Evolutionary conservation across 345 rosid genomes (phyloP).

Genomic region (Hibiscus syriacus): DNA sequence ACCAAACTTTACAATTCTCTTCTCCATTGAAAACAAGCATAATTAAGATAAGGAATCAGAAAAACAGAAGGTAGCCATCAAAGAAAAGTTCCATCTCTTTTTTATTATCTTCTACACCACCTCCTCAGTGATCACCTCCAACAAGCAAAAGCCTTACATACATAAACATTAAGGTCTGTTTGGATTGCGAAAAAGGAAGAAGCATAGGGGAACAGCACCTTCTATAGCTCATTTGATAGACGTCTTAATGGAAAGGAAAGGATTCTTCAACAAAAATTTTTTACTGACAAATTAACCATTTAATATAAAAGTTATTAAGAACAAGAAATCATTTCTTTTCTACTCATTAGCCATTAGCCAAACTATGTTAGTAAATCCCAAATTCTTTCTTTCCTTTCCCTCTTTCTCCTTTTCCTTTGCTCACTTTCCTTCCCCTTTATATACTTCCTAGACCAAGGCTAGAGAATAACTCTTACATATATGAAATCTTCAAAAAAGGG

Average conservation of each 20-base stretch:
- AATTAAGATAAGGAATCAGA: not conserved
- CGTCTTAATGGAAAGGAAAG: not conserved
- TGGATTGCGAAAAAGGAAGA: not conserved
- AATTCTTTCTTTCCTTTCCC: slow-evolving; percentile 2
- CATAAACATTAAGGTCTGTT: too few species aligned
- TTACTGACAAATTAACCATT: not conserved
- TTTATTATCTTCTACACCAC: not conserved
- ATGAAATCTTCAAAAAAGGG: not conserved
- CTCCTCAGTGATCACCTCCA: not conserved
- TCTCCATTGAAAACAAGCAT: not conserved
- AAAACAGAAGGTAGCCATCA: not conserved
- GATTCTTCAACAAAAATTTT: not conserved
- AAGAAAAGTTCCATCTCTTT: not conserved
- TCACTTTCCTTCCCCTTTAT: not conserved
- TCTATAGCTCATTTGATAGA: not conserved
- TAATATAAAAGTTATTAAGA: not conserved
- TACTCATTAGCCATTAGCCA: not conserved
- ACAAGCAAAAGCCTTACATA: not conserved
- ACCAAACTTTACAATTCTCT: not conserved
- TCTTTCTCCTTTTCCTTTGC: not conserved
- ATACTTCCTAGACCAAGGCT: not conserved
- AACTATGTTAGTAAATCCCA: not conserved
- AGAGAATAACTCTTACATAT: not conserved
- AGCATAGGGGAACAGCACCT: not conserved
- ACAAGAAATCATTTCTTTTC: not conserved